A percentile compares a stretch with the other conserved stretches of the same genome.
Evolutionary conservation across 176 grass and related monocot species (phyloP).

Genomic region (Chloris gayana): DNA sequence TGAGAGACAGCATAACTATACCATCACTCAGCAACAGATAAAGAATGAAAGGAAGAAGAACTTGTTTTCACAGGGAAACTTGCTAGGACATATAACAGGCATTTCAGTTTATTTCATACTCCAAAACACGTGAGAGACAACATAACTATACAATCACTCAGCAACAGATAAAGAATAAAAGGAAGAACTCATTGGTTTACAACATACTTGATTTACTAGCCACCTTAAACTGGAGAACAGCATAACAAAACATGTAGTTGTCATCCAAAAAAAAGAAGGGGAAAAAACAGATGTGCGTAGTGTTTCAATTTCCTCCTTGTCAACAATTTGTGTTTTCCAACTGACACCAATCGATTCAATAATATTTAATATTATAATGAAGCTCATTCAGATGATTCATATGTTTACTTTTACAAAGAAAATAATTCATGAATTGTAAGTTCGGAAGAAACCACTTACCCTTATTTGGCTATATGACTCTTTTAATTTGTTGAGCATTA

Average conservation of each 20-base stretch:
- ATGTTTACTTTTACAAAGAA: neutral
- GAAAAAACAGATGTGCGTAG: neutral
- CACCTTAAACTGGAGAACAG: neutral
- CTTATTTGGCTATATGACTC: slow-evolving; percentile 89
- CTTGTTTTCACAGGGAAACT: neutral
- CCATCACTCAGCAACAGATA: neutral
- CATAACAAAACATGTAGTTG: neutral
- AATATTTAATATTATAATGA: neutral
- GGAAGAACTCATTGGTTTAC: neutral
- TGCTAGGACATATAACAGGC: slow-evolving; percentile 16
- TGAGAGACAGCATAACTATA: neutral
- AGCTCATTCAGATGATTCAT: neutral
- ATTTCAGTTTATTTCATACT: neutral
- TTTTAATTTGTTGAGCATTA: slow-evolving; percentile 96
- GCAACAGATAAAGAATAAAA: neutral
- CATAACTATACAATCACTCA: neutral
- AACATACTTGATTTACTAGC: neutral
- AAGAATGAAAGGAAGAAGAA: neutral
- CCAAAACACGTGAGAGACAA: neutral
- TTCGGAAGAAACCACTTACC: slow-evolving; percentile 54
- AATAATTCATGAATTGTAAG: slow-evolving; percentile 17
- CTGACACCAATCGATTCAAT: neutral
- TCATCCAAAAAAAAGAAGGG: no score
- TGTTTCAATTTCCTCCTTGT: slow-evolving; percentile 15
- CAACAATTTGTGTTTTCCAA: slow-evolving; percentile 1